These are phyloP conservation scores for Pythium brachiatum DNA, from an alignment of 352 stramenopile species.

Conservation along the genomic window DNA sequence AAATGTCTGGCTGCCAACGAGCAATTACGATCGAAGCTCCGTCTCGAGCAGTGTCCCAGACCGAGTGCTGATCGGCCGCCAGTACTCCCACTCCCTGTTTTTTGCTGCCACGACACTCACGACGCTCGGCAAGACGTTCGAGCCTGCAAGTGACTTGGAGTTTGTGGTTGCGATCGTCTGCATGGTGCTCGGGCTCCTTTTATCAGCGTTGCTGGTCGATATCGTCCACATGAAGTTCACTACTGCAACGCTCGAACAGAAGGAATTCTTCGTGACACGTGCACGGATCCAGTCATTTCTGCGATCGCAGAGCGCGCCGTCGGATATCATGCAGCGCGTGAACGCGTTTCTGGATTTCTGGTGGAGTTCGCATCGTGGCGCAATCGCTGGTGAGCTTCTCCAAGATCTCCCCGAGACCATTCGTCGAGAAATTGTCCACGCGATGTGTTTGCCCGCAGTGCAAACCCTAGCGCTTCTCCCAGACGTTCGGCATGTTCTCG, in stretches of 20 bases:
- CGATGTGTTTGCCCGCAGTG: constrained; percentile 49
- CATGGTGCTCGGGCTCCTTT: constrained; percentile 48
- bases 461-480: constrained; percentile 41
- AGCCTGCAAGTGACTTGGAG: constrained; percentile 32
- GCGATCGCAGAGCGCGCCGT: constrained; percentile 37
- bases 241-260: constrained; percentile 49
- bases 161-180: constrained; percentile 35
- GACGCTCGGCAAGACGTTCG: constrained; percentile 38
- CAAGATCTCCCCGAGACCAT: constrained; percentile 53
- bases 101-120: constrained; percentile 47
- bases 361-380: constrained; percentile 60
- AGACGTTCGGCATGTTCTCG: constrained; percentile 35
- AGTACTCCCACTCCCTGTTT: constrained; percentile 44
- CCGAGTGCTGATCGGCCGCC: constrained; percentile 8
- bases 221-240: constrained; percentile 49
- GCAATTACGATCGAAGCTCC: background rate
- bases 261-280: constrained; percentile 53
- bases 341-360: constrained; percentile 69
- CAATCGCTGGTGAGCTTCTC: constrained; percentile 43
- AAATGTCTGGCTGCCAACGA: constrained; percentile 14
- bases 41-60: background rate
- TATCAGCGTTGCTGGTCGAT: constrained; percentile 44
- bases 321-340: constrained; percentile 46
- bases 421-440: constrained; percentile 44
- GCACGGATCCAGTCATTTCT: constrained; percentile 57